A percentile compares a stretch with the other conserved stretches of the same genome.
Conservation (phyloP, 1,284 basidiomycete species). For the Cryptococcus sp. region DNA sequence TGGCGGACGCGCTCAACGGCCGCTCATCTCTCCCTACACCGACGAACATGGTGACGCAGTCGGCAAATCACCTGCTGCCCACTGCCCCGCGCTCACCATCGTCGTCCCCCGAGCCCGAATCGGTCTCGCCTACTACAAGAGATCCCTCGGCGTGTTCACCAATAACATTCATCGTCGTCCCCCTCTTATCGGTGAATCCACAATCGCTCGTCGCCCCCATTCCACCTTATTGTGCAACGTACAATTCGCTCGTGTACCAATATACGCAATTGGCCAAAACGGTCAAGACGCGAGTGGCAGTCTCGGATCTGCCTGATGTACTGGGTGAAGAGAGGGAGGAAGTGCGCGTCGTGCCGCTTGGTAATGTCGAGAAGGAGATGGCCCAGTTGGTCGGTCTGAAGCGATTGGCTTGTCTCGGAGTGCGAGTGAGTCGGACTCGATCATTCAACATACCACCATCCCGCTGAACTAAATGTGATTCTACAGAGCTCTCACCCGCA, state of each 20-base stretch:
- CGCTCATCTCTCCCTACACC: not conserved
- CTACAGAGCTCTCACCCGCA: constrained; percentile 35
- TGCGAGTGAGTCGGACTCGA: constrained; percentile 57
- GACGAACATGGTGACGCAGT: not conserved
- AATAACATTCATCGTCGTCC: constrained; percentile 40
- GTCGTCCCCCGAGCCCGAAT: constrained; percentile 6
- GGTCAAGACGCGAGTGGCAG: constrained; percentile 24
- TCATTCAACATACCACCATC: not conserved
- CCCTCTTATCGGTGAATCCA: constrained; percentile 43
- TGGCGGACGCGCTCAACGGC: constrained; percentile 45
- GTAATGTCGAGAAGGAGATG: constrained; percentile 67
- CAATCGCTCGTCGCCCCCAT: constrained; percentile 42
- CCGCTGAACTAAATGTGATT: not conserved
- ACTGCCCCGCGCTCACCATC: constrained; percentile 31
- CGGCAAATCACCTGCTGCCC: constrained; percentile 24
- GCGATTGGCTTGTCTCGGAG: constrained; percentile 67
- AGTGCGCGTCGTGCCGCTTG: constrained; percentile 67
- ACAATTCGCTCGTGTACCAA: constrained; percentile 47
- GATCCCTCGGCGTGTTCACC: constrained; percentile 8
- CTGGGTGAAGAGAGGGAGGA: constrained; percentile 31
- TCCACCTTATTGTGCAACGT: constrained; percentile 45
- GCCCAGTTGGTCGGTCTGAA: constrained; percentile 68
- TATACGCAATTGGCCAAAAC: constrained; percentile 31
- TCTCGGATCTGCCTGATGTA: constrained; percentile 10
- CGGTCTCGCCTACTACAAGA: not conserved